Evolutionary conservation across 2,329 filamentous ascomycete genomes (phyloP).

Genomic region (Berkeleyomyces basicola): DNA sequence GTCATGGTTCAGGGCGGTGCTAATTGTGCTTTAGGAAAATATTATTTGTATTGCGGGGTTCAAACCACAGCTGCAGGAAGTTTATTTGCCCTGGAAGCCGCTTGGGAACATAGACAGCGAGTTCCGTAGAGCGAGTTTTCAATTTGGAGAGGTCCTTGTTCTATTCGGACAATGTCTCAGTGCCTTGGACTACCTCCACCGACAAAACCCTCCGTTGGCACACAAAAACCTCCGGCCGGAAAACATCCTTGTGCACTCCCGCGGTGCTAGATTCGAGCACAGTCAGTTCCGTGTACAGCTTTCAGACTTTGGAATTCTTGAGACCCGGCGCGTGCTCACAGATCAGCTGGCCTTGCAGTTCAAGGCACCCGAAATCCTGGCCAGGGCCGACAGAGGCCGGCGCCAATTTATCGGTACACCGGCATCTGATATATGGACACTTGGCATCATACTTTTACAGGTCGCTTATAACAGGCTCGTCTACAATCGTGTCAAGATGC

Average conservation of each 20-base stretch:
- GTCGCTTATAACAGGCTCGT: not conserved
- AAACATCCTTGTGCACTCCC: constrained; percentile 1
- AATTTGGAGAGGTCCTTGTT: not conserved
- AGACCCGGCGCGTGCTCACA: not conserved
- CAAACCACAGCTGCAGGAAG: not conserved
- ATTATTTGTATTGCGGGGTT: not conserved
- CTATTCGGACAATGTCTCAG: not conserved
- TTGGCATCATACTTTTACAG: not conserved
- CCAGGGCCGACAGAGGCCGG: not conserved
- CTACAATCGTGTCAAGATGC: not conserved
- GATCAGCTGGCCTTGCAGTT: not conserved
- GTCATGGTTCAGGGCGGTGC: not conserved
- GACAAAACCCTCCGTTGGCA: not conserved
- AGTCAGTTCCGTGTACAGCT: not conserved
- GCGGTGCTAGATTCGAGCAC: not conserved
- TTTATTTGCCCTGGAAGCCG: not conserved
- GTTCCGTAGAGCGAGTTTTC: not conserved
- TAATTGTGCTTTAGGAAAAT: not conserved
- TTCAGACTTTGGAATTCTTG: constrained; percentile 8
- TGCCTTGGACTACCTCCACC: not conserved
- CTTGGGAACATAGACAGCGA: not conserved
- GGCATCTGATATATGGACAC: not conserved
- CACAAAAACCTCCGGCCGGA: constrained; percentile 4
- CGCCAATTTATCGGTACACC: not conserved
- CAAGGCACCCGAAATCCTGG: constrained; percentile 4